phyloP scores from a whole-genome alignment of 176 grass and related monocot genomes.

The Oryza longistaminata region DNA sequence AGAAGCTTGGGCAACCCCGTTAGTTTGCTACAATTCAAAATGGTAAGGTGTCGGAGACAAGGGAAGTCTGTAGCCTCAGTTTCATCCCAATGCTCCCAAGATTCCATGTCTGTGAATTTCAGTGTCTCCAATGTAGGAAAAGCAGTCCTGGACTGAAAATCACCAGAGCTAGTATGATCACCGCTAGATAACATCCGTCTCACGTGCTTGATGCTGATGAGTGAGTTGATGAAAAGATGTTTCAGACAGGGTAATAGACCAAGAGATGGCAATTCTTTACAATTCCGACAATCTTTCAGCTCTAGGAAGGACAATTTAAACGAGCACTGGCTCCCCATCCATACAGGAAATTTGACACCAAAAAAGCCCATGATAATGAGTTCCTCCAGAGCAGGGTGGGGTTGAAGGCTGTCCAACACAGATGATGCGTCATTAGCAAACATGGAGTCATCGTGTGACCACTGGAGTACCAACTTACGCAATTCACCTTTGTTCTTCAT shows the following conservation, averaged over 20 bases:
- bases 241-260: slow-evolving; percentile 46
- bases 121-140: slow-evolving; percentile 52
- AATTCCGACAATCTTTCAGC: slow-evolving; percentile 36
- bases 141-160: not conserved
- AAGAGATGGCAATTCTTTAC: slow-evolving; percentile 37
- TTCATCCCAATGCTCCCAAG: slow-evolving; percentile 54
- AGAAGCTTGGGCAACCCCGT: slow-evolving; percentile 34
- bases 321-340: slow-evolving; percentile 38
- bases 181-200: slow-evolving; percentile 29
- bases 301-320: slow-evolving; percentile 35
- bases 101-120: slow-evolving; percentile 37
- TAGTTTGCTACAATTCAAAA: slow-evolving; percentile 39
- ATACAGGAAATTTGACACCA: slow-evolving; percentile 45
- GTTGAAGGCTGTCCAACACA: slow-evolving; percentile 23
- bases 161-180: not conserved
- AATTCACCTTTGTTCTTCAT: slow-evolving; percentile 37
- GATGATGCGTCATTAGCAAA: slow-evolving; percentile 23
- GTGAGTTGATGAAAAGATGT: slow-evolving; percentile 37
- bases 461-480: slow-evolving; percentile 39
- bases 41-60: slow-evolving; percentile 35
- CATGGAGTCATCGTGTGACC: slow-evolving; percentile 23
- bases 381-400: slow-evolving; percentile 19
- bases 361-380: slow-evolving; percentile 28
- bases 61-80: slow-evolving; percentile 36
- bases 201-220: slow-evolving; percentile 39